phyloP scores from a whole-genome alignment of 2,329 filamentous ascomycete genomes.

The Penicillium psychrosexuale region DNA sequence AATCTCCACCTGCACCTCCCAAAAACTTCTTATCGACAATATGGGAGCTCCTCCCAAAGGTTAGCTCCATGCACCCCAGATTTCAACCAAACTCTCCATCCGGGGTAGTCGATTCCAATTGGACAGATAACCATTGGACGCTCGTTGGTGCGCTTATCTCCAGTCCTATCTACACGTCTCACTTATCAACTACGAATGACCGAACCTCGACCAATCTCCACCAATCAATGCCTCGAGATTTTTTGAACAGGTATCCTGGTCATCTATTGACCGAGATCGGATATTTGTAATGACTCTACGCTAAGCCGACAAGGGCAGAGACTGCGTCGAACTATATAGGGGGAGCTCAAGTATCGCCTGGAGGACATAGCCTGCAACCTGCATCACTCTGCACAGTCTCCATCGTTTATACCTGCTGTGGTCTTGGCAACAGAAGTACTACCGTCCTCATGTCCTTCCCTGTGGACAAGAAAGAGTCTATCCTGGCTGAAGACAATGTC shows the following conservation, averaged over 20 bases:
- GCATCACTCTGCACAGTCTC: neutral
- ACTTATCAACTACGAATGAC: slow-evolving; percentile 6
- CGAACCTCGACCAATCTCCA: neutral
- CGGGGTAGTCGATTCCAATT: slow-evolving; percentile 9
- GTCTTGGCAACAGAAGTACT: neutral
- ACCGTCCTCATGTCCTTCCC: slow-evolving; percentile 1
- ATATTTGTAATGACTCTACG: neutral
- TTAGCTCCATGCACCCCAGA: slow-evolving; percentile 12
- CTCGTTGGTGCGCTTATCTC: slow-evolving; percentile 8
- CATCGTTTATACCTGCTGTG: neutral
- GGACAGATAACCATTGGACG: slow-evolving; percentile 8
- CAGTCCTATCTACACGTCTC: neutral
- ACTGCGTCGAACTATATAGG: slow-evolving; percentile 9
- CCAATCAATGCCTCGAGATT: slow-evolving; percentile 17
- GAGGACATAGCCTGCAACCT: neutral
- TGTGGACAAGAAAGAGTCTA: slow-evolving; percentile 21
- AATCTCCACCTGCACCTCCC: slow-evolving; percentile 3
- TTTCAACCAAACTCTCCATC: slow-evolving; percentile 4
- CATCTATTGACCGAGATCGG: too few relatives aligned
- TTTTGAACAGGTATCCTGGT: neutral
- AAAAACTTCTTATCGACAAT: neutral
- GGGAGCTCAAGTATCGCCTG: slow-evolving; percentile 5
- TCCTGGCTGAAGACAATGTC: slow-evolving; percentile 14
- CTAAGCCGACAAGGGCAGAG: neutral
- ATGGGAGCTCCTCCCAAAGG: slow-evolving; percentile 12